These are phyloP conservation scores for Coemansia sp. DNA, from an alignment of 192 early-diverging fungal species.

Conservation along the genomic window DNA sequence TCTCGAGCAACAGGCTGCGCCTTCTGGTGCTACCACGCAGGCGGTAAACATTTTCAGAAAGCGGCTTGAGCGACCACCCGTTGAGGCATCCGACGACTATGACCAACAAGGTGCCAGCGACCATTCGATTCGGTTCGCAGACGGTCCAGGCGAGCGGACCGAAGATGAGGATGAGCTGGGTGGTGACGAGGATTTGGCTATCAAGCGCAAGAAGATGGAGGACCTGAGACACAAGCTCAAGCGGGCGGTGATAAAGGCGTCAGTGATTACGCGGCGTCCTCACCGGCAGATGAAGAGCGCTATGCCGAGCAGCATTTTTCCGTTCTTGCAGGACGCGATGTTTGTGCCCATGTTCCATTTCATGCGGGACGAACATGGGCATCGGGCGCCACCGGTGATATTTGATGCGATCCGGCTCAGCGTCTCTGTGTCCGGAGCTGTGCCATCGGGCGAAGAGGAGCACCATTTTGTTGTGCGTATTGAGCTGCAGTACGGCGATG, in stretches of 20 bases:
- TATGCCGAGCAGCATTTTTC: conserved; percentile 41
- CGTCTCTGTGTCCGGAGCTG: conserved; percentile 21
- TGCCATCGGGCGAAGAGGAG: conserved; percentile 9
- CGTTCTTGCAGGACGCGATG: conserved; percentile 58
- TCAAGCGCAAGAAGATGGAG: conserved; percentile 28
- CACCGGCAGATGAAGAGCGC: conserved; percentile 49
- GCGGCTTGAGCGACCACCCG: conserved; percentile 7
- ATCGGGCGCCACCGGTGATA: conserved; percentile 56
- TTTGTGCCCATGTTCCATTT: conserved; percentile 59
- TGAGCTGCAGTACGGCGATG: conserved; percentile 74
- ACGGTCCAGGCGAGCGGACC: neutral
- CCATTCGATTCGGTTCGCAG: conserved; percentile 3
- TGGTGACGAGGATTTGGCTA: conserved; percentile 27
- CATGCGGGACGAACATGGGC: conserved; percentile 57
- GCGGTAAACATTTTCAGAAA: neutral
- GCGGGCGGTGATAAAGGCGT: conserved; percentile 53
- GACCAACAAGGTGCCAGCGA: conserved; percentile 3
- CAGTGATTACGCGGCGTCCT: conserved; percentile 47
- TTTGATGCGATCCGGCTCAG: conserved; percentile 56
- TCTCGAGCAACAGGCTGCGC: neutral
- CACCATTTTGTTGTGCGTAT: conserved; percentile 70
- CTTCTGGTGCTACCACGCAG: neutral
- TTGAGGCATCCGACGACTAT: neutral
- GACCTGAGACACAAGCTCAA: conserved; percentile 44
- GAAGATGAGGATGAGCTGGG: conserved; percentile 17